phyloP scores from a whole-genome alignment of 2,329 filamentous ascomycete species.

The Cryphonectria japonica region DNA sequence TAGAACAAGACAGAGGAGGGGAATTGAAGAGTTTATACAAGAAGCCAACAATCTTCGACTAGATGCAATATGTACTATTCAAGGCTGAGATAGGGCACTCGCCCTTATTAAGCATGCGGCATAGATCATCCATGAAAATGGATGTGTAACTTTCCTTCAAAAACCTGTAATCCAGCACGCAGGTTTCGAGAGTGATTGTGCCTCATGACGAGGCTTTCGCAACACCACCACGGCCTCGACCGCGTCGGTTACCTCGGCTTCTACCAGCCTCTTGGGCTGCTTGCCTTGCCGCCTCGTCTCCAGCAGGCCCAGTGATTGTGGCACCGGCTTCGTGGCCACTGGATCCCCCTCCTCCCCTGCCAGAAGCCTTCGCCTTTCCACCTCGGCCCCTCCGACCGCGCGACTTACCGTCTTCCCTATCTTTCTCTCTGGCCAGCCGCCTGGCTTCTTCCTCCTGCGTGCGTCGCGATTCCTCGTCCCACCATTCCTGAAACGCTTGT shows the following conservation, averaged over 20 bases:
- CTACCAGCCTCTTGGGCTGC: conserved; percentile 17
- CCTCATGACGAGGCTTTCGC: conserved; percentile 13
- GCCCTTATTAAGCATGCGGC: neutral
- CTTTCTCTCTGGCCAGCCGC: conserved; percentile 46
- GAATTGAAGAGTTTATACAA: conserved; percentile 9
- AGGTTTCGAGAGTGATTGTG: neutral
- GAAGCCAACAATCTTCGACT: neutral
- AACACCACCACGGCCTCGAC: conserved; percentile 21
- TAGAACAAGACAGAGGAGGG: no score
- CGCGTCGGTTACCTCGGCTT: conserved; percentile 20
- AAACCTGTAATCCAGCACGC: neutral
- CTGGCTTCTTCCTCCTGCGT: conserved; percentile 66
- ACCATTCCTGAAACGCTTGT: conserved; percentile 96
- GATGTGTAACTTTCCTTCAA: neutral
- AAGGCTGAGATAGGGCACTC: neutral
- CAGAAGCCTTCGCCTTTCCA: conserved; percentile 22
- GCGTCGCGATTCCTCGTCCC: conserved; percentile 81
- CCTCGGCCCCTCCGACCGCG: conserved; percentile 25
- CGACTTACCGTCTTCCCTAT: conserved; percentile 40
- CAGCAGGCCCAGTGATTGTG: neutral
- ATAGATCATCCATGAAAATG: neutral
- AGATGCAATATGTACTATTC: neutral
- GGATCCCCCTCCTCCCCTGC: conserved; percentile 17
- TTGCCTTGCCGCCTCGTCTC: conserved; percentile 15
- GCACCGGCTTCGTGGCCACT: conserved; percentile 1